Evolutionary conservation across 768 basidiomycete genomes (phyloP), one percentile per base, ranked within the genome.

Genomic region (Rhizopogon vesiculosus): DNA sequence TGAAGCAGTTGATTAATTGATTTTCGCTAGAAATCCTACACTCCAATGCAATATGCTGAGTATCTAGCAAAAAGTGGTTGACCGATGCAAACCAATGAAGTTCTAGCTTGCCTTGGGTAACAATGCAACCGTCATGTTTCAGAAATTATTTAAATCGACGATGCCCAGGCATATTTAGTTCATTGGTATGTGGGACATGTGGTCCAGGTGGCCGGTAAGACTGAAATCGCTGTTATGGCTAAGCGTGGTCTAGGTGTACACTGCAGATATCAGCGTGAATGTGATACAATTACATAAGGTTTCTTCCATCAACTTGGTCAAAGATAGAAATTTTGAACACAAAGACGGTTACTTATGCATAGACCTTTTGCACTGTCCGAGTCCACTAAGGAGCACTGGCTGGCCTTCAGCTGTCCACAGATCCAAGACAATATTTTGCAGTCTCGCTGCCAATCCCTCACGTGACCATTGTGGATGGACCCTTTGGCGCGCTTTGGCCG

Each of bases 11-110:
- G 7, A 9, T 53, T 35, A 7, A 22, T 48, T 8, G 5, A 6
- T 33, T 57, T 33, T 9, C n/a, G 38, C 29, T 59, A 90, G 88
- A 89, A 86, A 83, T 85, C 87, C 0, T 81, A 83, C 55, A 89
- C 88, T 4, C 85, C 82, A 5, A 76, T 78, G 59, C 86, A 90
- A 67, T 89, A 82, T 64, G 75, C 84, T 51, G 76, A 73, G 1
- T 67, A 78, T 19, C 64, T 77, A 53, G 72, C 73, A 15, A 78
- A 77, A 45, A 48, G 56, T 7, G 45, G 59, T 6, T 66, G 56
- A 62, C 12, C 18, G 41, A 18, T 18, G 45, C 38, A 43, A 31
- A 62, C 12, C 18, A 41, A 18, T 18, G 45, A 38, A 43, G 41
- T 41, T 29, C 7, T 54, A 25, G 25, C 18, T 42, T 29, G 33